These are phyloP conservation scores for Sporothrix globosa DNA, from an alignment of 2,329 filamentous ascomycete genomes.

Conservation along the genomic window DNA sequence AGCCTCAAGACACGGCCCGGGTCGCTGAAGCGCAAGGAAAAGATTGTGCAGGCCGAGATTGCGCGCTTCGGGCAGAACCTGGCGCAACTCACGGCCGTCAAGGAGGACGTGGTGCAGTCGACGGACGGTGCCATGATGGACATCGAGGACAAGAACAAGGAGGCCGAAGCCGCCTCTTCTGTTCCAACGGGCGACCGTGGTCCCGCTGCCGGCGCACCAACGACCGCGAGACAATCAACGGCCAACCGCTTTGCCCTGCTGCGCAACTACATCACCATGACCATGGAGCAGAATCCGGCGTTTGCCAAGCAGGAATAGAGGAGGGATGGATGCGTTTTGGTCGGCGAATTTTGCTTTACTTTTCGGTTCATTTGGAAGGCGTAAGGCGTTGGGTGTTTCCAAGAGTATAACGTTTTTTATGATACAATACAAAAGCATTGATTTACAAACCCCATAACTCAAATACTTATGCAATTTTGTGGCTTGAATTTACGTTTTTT, in stretches of 20 bases:
- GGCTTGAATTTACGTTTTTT: not conserved
- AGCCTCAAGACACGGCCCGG: constrained; percentile 76
- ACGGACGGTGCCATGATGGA: constrained; percentile 29
- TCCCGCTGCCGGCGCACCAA: constrained; percentile 25
- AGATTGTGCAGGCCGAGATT: constrained; percentile 77
- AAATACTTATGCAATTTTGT: not conserved
- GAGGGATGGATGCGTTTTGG: not conserved
- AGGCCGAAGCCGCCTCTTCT: not conserved
- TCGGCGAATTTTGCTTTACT: not conserved
- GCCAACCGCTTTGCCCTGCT: constrained; percentile 77
- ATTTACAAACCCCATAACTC: not conserved
- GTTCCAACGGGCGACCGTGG: not conserved
- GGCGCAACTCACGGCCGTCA: constrained; percentile 64
- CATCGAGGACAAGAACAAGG: constrained; percentile 35
- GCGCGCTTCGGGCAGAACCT: constrained; percentile 82
- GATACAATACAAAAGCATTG: not conserved
- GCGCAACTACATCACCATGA: constrained; percentile 79
- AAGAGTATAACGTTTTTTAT: not conserved
- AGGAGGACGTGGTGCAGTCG: constrained; percentile 33
- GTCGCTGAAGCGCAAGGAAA: constrained; percentile 81
- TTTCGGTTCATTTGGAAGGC: not conserved
- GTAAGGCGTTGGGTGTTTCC: not conserved
- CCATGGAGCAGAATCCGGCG: constrained; percentile 84
- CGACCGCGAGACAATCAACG: constrained; percentile 45
- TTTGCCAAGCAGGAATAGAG: constrained; percentile 53